These are phyloP conservation scores for Tulasnella sp. DNA, from an alignment of 768 basidiomycete genomes.

Conservation along the genomic window DNA sequence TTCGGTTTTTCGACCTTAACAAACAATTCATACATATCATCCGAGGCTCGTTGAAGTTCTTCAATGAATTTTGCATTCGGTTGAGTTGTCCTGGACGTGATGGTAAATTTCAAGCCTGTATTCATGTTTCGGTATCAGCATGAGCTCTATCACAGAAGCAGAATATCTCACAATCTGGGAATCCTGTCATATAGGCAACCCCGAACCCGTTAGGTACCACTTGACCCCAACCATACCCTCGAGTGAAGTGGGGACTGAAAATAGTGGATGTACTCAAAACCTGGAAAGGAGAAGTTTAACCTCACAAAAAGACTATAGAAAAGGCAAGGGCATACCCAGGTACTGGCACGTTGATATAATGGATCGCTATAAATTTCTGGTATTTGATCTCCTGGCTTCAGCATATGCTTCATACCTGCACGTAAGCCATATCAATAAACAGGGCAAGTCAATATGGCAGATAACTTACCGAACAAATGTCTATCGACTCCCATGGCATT, in stretches of 20 bases:
- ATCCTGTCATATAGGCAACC: slow-evolving; percentile 85
- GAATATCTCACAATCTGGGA: slow-evolving; percentile 43
- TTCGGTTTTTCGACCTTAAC: slow-evolving; percentile 22
- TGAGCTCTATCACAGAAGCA: background rate
- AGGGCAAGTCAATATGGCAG: background rate
- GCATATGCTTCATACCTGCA: slow-evolving; percentile 55
- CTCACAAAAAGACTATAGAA: background rate
- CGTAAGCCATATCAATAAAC: background rate
- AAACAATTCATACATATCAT: slow-evolving; percentile 58
- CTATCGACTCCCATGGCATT: slow-evolving; percentile 71
- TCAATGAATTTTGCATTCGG: slow-evolving; percentile 59
- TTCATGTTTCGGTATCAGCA: background rate
- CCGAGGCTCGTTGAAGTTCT: slow-evolving; percentile 50
- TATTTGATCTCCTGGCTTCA: slow-evolving; percentile 46
- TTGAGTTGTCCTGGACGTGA: slow-evolving; percentile 79
- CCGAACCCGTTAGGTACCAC: slow-evolving; percentile 91
- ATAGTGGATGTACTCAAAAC: slow-evolving; percentile 74
- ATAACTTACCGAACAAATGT: slow-evolving; percentile 60
- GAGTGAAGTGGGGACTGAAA: slow-evolving; percentile 65
- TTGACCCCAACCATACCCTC: slow-evolving; percentile 87
- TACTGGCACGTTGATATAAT: slow-evolving; percentile 51
- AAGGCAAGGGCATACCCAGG: slow-evolving; percentile 43
- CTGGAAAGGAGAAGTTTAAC: background rate
- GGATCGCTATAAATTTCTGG: slow-evolving; percentile 69
- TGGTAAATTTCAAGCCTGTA: slow-evolving; percentile 55